Evolutionary conservation across 192 early-diverging fungal species (phyloP).

Genomic region (Umbelopsis sp.): DNA sequence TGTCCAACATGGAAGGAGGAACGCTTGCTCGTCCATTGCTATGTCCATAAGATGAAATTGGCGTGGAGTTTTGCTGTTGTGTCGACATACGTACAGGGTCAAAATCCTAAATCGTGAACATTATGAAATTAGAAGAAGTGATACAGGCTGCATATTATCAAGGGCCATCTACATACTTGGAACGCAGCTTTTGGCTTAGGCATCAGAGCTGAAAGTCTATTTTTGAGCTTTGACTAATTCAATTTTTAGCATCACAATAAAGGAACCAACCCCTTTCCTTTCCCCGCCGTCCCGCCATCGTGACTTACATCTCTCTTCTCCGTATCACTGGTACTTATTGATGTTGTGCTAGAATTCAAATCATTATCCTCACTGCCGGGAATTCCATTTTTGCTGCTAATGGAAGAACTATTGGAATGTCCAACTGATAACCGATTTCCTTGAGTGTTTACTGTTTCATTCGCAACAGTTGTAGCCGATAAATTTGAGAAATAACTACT

Average conservation of each 20-base stretch:
- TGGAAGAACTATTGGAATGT: neutral
- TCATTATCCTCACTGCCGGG: neutral
- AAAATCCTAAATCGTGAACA: neutral
- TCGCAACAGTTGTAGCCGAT: neutral
- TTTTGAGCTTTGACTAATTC: neutral
- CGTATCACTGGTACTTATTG: neutral
- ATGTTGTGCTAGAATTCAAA: neutral
- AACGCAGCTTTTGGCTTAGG: conserved; percentile 32
- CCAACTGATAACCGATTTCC: neutral
- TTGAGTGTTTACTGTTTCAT: neutral
- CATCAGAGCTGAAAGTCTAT: conserved; percentile 26
- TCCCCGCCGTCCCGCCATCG: too few species aligned
- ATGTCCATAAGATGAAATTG: neutral
- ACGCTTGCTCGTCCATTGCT: neutral
- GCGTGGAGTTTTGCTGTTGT: neutral
- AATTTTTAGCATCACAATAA: neutral
- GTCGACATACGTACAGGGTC: neutral
- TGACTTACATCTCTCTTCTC: neutral
- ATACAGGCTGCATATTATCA: neutral
- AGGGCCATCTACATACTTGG: conserved; percentile 15
- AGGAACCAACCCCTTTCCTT: neutral
- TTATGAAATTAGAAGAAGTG: neutral
- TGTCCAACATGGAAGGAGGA: neutral
- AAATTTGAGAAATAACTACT: neutral
- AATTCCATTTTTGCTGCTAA: neutral